Base-by-base conservation (phyloP, 495 filamentous ascomycete species). In the Penicillium bialowiezense region DNA sequence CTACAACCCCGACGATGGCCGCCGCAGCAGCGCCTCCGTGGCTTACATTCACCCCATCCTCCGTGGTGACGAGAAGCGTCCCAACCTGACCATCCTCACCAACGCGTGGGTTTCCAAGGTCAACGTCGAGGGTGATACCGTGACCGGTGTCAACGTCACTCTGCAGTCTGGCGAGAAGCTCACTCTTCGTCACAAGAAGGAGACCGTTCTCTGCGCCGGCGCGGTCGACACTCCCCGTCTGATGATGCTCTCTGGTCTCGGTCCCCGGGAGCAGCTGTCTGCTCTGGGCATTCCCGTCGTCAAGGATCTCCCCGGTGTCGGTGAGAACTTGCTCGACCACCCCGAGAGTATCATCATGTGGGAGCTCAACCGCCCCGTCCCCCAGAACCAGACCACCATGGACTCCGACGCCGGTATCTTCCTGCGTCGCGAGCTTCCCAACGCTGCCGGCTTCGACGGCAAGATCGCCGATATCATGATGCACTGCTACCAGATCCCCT, bases 401-500 rank as follows among this genome's bases (percentile, higher is more conserved):
- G 86, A 91, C 69, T 88, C 84, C 0, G 89, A 91, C 56, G 88
- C 88, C 13, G 88, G 88, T 41, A 85, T 91, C 50, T 93, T 93
- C 75, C 70, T 91, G 34, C 86, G 87, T 28, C 85, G 89, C 9
- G 80, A 90, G 58, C 56, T 68, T 17, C 73, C 77, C 20, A 81
- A 86, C 43, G 84, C 86, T 8, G 80, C 81, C 8, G 79, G 79
- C 9, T 70, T 72, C 8, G 87, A 89, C 54, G 84, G 83, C 52
- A 78, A 83, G 35, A 80, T 83, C 31, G 84, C 84, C 47, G 88
- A 93, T 58, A 67, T 93, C 46, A 91, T 91, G 88, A 90, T 91
- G 87, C 89, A 93, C 69, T 91, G 88, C 75, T 91, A 91, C 68
- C 89, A 93, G 66, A 90, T 90, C 47, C 88, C 87, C 26, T 90